phyloP scores from a whole-genome alignment of 2,329 filamentous ascomycete genomes.

The Fusarium miscanthi region DNA sequence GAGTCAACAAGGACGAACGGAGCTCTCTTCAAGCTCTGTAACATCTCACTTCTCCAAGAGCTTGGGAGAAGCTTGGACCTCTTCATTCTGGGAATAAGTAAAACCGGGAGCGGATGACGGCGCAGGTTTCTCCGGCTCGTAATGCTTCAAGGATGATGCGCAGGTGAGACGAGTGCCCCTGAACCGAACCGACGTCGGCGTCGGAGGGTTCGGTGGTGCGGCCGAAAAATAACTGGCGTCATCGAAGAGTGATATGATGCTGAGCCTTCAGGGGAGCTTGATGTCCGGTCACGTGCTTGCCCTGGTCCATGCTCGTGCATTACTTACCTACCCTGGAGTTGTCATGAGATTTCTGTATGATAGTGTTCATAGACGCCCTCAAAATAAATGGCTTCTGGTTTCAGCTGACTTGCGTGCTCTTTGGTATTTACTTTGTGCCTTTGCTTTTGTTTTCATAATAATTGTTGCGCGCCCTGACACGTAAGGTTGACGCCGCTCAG shows the following conservation, averaged over 20 bases:
- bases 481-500: neutral
- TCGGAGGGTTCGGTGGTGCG: slow-evolving; percentile 8
- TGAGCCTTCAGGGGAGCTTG: neutral
- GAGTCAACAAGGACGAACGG: slow-evolving; percentile 32
- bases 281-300: neutral
- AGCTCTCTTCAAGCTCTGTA: slow-evolving; percentile 24
- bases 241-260: slow-evolving; percentile 31
- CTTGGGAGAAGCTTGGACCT: slow-evolving; percentile 23
- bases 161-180: slow-evolving; percentile 13
- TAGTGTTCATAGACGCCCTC: neutral
- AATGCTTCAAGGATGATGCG: slow-evolving; percentile 8
- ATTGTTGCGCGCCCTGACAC: neutral
- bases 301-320: rapidly evolving
- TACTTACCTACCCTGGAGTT: neutral
- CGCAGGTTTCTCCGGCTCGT: slow-evolving; percentile 29
- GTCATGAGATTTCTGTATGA: neutral
- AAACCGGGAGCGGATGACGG: slow-evolving; percentile 19
- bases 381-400: neutral
- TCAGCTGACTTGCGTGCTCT: neutral
- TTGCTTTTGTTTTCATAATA: neutral
- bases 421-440: neutral
- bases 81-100: slow-evolving; percentile 1
- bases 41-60: slow-evolving; percentile 26
- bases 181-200: slow-evolving; percentile 18
- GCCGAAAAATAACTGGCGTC: slow-evolving; percentile 24